phyloP scores from a whole-genome alignment of 2,329 filamentous ascomycete species.

The Aureobasidium sp. region DNA sequence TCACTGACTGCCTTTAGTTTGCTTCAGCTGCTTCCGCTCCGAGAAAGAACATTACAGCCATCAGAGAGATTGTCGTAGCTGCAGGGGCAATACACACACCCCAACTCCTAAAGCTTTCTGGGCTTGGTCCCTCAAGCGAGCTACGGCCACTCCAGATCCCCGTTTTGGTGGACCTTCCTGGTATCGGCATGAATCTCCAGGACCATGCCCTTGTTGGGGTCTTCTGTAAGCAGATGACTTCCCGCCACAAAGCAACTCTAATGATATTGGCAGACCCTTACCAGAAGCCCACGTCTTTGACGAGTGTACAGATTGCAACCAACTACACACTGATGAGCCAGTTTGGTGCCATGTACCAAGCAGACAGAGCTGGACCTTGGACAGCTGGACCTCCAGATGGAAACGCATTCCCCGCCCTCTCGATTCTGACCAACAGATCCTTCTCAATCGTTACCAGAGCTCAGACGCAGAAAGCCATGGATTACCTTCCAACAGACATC shows the following conservation, averaged over 20 bases:
- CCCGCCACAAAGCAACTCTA: not conserved
- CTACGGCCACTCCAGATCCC: constrained; percentile 41
- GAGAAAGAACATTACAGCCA: constrained; percentile 20
- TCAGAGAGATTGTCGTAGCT: constrained; percentile 24
- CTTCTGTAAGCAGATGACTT: constrained; percentile 9
- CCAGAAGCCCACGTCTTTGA: not conserved
- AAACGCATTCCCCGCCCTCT: constrained; percentile 24
- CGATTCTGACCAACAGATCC: constrained; percentile 18
- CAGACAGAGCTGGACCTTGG: constrained; percentile 23
- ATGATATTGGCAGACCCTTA: constrained; percentile 1
- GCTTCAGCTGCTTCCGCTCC: constrained; percentile 17
- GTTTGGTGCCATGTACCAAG: constrained; percentile 19
- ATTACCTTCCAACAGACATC: constrained; percentile 18
- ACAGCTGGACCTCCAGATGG: constrained; percentile 21
- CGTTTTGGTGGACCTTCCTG: constrained; percentile 47
- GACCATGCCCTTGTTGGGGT: constrained; percentile 40
- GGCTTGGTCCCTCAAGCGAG: constrained; percentile 48
- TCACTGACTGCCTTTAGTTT: constrained; percentile 16
- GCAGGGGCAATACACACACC: constrained; percentile 25
- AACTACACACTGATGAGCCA: constrained; percentile 5
- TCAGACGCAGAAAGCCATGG: constrained; percentile 17
- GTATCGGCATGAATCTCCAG: constrained; percentile 56
- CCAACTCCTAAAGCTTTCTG: constrained; percentile 32
- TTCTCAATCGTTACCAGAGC: constrained; percentile 17
- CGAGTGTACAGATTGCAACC: not conserved